Percentiles rank a stretch among this genome's conserved stretches.
phyloP scores from a whole-genome alignment of 2,329 filamentous ascomycete genomes.

The Alternaria sp. region DNA sequence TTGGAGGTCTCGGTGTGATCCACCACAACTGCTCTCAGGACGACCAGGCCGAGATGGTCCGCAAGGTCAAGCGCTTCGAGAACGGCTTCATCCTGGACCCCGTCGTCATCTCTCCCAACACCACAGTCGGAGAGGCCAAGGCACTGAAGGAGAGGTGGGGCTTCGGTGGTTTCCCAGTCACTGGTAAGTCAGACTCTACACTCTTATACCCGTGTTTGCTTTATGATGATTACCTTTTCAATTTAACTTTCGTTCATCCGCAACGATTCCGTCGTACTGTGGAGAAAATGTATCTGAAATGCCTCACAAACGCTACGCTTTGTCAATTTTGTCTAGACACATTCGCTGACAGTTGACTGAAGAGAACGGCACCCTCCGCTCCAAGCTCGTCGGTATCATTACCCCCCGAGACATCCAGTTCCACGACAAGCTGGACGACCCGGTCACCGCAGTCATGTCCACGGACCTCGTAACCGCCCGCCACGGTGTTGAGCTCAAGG shows the following conservation, averaged over 20 bases:
- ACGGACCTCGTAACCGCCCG: slow-evolving; percentile 90
- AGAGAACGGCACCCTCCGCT: slow-evolving; percentile 93
- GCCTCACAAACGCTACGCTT: slow-evolving; percentile 9
- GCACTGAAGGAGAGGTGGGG: slow-evolving; percentile 97
- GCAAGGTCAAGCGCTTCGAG: slow-evolving; percentile 98
- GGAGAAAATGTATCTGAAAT: slow-evolving; percentile 69
- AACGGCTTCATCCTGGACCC: slow-evolving; percentile 99
- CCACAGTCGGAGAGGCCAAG: slow-evolving; percentile 89
- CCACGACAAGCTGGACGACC: slow-evolving; percentile 73
- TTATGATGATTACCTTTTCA: slow-evolving; percentile 76
- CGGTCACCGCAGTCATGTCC: slow-evolving; percentile 91
- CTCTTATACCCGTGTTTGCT: slow-evolving; percentile 34
- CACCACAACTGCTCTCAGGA: slow-evolving; percentile 99
- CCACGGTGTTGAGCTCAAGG: slow-evolving; percentile 78
- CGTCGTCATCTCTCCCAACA: slow-evolving; percentile 84
- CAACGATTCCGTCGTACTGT: slow-evolving; percentile 87
- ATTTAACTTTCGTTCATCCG: slow-evolving; percentile 99
- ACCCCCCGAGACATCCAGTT: slow-evolving; percentile 99
- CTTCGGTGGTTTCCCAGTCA: slow-evolving; percentile 97
- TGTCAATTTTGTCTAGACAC: slow-evolving; percentile 1
- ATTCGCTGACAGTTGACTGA: slow-evolving; percentile 33
- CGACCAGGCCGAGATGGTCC: slow-evolving; percentile 97
- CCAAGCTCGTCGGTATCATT: slow-evolving; percentile 95
- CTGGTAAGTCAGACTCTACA: slow-evolving; percentile 70
- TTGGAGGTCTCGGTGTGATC: slow-evolving; percentile 90